phyloP scores from a whole-genome alignment of 2,329 filamentous ascomycete species.

The Fusarium sp. region DNA sequence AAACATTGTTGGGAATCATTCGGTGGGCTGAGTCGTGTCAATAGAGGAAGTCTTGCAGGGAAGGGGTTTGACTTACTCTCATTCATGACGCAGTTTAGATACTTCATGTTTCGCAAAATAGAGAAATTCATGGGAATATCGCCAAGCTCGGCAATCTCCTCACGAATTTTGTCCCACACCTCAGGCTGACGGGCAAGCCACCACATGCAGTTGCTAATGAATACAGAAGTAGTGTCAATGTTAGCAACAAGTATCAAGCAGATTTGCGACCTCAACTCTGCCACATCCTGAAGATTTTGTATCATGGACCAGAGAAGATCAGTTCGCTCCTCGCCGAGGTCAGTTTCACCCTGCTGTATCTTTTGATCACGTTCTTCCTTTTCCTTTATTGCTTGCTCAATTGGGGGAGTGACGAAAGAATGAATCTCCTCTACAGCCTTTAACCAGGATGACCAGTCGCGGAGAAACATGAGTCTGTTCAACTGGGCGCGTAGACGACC shows the following conservation, averaged over 20 bases:
- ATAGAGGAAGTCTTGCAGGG: rapidly evolving
- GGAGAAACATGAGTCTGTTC: slow-evolving; percentile 1
- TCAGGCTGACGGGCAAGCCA: not conserved
- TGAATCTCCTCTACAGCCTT: slow-evolving; percentile 4
- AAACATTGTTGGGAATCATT: not conserved
- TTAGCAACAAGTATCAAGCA: slow-evolving; percentile 1
- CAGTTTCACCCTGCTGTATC: not conserved
- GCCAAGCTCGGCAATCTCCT: not conserved
- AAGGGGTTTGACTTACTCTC: not conserved
- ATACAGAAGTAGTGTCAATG: not conserved
- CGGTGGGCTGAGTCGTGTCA: not conserved
- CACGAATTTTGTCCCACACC: not conserved
- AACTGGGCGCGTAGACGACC: not conserved
- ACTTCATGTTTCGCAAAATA: slow-evolving; percentile 5
- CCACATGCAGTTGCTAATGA: slow-evolving; percentile 3
- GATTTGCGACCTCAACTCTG: not conserved
- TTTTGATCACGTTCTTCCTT: slow-evolving; percentile 1
- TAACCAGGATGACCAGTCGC: slow-evolving; percentile 1
- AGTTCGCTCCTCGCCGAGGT: not conserved
- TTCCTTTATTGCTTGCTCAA: not conserved
- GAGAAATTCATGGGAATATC: not conserved
- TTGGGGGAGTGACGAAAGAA: not conserved
- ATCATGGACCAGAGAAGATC: not conserved
- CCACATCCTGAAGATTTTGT: not conserved
- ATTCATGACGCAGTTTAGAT: slow-evolving; percentile 6